A percentile compares a stretch with the other conserved stretches of the same genome.
These are phyloP conservation scores for Penicillium canariense DNA, from an alignment of 495 filamentous ascomycete species.

Conservation along the genomic window DNA sequence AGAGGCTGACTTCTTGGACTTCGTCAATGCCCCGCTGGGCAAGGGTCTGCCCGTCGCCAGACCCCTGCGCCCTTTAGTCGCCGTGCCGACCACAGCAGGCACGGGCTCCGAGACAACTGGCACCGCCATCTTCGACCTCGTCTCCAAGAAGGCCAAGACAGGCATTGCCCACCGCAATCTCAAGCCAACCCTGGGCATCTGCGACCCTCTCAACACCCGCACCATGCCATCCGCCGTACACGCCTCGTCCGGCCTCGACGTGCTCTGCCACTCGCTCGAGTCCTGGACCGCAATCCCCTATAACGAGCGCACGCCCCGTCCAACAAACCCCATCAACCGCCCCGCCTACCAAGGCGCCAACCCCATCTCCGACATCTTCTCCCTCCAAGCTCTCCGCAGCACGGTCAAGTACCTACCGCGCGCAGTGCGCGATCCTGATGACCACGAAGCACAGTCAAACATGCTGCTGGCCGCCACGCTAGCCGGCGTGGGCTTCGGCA, in stretches of 20 bases:
- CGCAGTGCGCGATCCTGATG: constrained; percentile 80
- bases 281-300: constrained; percentile 97
- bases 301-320: constrained; percentile 76
- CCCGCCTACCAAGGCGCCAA: constrained; percentile 97
- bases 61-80: constrained; percentile 79
- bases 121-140: constrained; percentile 96
- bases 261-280: constrained; percentile 90
- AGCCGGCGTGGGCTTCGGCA: constrained; percentile 94
- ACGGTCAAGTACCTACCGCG: constrained; percentile 90
- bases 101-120: constrained; percentile 96
- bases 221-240: constrained; percentile 95
- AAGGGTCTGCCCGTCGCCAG: constrained; percentile 79
- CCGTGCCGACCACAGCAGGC: constrained; percentile 92
- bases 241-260: constrained; percentile 84
- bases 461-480: constrained; percentile 95
- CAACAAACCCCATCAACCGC: constrained; percentile 82
- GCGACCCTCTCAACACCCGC: constrained; percentile 89
- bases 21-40: constrained; percentile 93
- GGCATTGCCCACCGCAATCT: constrained; percentile 92
- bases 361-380: constrained; percentile 96
- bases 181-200: constrained; percentile 93
- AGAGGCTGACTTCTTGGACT: constrained; percentile 89
- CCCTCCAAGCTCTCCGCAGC: constrained; percentile 71
- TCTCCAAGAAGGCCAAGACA: constrained; percentile 84
- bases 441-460: constrained; percentile 84